Percentiles rank a stretch among this genome's conserved stretches.
phyloP scores from a whole-genome alignment of 1,284 basidiomycete species.

The Austroboletus novae-zelandiae region DNA sequence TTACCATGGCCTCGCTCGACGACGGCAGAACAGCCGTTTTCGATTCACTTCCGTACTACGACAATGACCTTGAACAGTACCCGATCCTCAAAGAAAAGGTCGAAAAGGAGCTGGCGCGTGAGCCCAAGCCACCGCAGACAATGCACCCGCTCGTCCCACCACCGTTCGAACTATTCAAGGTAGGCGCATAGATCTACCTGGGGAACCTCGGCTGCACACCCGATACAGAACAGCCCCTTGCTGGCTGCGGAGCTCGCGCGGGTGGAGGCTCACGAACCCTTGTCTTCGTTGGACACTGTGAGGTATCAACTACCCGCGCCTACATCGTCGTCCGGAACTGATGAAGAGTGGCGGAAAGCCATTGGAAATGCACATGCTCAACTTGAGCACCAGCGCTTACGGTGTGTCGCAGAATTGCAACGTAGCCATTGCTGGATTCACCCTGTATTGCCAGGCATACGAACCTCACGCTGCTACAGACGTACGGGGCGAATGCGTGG shows the following conservation, averaged over 20 bases:
- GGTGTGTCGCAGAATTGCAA: constrained; percentile 48
- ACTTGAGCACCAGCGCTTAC: constrained; percentile 84
- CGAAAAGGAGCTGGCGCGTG: constrained; percentile 66
- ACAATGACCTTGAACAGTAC: constrained; percentile 84
- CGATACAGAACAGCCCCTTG: constrained; percentile 57
- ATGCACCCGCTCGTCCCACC: constrained; percentile 75
- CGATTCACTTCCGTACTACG: constrained; percentile 93
- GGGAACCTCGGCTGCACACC: constrained; percentile 10
- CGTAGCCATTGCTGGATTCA: neutral
- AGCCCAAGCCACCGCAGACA: constrained; percentile 53
- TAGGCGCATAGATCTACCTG: constrained; percentile 35
- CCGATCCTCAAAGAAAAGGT: constrained; percentile 73
- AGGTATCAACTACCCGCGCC: constrained; percentile 83
- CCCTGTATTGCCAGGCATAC: constrained; percentile 55
- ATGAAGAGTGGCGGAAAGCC: constrained; percentile 79
- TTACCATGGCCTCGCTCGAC: constrained; percentile 17
- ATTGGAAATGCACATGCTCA: constrained; percentile 82
- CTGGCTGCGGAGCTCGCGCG: constrained; percentile 72
- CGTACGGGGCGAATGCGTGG: constrained; percentile 91
- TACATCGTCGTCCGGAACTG: constrained; percentile 57
- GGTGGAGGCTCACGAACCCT: constrained; percentile 66
- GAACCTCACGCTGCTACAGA: constrained; percentile 82
- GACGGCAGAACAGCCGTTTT: constrained; percentile 40
- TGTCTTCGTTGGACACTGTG: constrained; percentile 73
- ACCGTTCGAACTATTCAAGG: constrained; percentile 64